Evolutionary conservation across 2,329 filamentous ascomycete genomes (phyloP).

Genomic region (Colletotrichum simmondsii): DNA sequence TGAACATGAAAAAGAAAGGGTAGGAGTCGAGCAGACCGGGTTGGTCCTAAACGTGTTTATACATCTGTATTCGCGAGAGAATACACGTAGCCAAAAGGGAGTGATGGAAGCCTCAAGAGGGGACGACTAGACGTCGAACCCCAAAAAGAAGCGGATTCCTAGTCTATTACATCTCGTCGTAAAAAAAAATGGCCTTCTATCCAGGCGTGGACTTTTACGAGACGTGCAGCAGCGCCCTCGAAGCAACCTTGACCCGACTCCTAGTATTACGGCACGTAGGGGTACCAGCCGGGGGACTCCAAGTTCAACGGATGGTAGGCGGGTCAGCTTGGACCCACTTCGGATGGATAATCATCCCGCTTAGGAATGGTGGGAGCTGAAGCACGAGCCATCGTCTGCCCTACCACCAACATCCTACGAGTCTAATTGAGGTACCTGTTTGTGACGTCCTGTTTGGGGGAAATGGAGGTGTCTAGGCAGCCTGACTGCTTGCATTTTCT

Average conservation of each 20-base stretch:
- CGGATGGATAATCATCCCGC: constrained; percentile 26
- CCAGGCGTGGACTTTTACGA: constrained; percentile 2
- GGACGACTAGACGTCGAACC: background rate
- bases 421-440: constrained; percentile 7
- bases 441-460: background rate
- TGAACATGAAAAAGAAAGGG: background rate
- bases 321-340: constrained; percentile 18
- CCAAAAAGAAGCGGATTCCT: background rate
- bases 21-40: background rate
- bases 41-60: background rate
- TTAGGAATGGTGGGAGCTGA: background rate
- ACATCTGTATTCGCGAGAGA: background rate
- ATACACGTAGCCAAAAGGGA: background rate
- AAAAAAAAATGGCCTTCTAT: background rate
- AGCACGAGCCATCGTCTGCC: background rate
- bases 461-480: background rate
- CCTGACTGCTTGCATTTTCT: background rate
- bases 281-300: background rate
- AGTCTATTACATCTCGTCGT: background rate
- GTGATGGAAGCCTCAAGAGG: background rate
- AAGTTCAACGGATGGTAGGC: constrained; percentile 15
- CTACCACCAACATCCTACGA: constrained; percentile 1
- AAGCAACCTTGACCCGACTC: background rate
- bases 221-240: constrained; percentile 1
- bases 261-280: background rate